Conservation (phyloP, 306 rosid species). For the Cucurbita moschata region DNA sequence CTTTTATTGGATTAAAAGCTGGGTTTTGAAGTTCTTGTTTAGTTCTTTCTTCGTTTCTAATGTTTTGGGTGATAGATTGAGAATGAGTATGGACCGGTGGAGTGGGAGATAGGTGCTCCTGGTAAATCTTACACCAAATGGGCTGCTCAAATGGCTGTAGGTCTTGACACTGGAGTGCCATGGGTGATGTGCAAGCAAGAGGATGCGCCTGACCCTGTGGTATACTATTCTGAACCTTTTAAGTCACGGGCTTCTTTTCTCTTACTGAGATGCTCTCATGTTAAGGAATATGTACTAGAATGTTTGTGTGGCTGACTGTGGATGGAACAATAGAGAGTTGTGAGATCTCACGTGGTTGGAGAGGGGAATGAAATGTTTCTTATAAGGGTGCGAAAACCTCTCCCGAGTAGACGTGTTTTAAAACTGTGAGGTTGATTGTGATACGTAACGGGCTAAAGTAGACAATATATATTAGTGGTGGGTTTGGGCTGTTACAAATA, state of each 20-base stretch:
- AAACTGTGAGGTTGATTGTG: too few relatives aligned
- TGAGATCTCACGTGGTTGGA: too few relatives aligned
- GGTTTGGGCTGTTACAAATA: too few relatives aligned
- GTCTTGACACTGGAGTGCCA: constrained; percentile 74
- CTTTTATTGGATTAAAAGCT: constrained; percentile 7
- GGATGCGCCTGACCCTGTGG: constrained; percentile 91
- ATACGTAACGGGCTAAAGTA: too few relatives aligned
- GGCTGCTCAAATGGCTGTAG: constrained; percentile 91
- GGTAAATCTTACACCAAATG: constrained; percentile 81
- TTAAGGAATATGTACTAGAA: not conserved
- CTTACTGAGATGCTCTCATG: not conserved
- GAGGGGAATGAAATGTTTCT: too few relatives aligned
- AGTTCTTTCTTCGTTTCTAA: not conserved
- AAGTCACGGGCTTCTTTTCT: not conserved
- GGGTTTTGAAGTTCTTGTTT: not conserved
- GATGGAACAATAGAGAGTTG: not conserved
- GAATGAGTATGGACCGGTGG: constrained; percentile 86
- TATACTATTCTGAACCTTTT: constrained; percentile 16
- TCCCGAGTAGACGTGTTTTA: too few relatives aligned
- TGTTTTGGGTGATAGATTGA: constrained; percentile 50
- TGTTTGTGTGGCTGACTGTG: not conserved
- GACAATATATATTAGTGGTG: too few relatives aligned
- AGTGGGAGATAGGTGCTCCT: constrained; percentile 76
- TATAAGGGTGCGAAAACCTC: too few relatives aligned
- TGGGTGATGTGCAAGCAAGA: constrained; percentile 99